phyloP scores from a whole-genome alignment of 2,329 filamentous ascomycete genomes.

The Bimuria novae-zelandiae region DNA sequence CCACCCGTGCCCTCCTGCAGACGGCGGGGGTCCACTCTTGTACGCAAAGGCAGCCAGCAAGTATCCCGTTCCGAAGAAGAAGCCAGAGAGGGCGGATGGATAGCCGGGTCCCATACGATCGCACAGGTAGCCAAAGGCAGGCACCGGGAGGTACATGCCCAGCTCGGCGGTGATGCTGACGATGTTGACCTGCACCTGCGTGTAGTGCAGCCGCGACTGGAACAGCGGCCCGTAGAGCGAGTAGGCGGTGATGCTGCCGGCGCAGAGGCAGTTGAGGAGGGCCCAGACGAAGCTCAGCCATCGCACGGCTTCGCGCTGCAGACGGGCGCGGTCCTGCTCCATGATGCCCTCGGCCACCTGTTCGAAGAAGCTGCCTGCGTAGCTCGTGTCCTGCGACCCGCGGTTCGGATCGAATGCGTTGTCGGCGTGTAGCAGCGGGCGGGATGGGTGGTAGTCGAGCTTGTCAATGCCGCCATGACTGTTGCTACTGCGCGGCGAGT shows the following conservation, averaged over 20 bases:
- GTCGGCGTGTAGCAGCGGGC: slow-evolving; percentile 48
- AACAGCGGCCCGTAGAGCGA: slow-evolving; percentile 92
- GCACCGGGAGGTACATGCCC: slow-evolving; percentile 89
- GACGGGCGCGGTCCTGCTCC: slow-evolving; percentile 59
- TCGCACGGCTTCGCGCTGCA: slow-evolving; percentile 58
- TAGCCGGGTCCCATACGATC: slow-evolving; percentile 83
- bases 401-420: slow-evolving; percentile 34
- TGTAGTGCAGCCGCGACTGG: slow-evolving; percentile 83
- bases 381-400: slow-evolving; percentile 50
- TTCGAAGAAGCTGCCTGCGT: slow-evolving; percentile 61
- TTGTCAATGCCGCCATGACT: slow-evolving; percentile 51
- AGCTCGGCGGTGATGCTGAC: slow-evolving; percentile 86
- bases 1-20: slow-evolving; percentile 61
- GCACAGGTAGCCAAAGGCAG: slow-evolving; percentile 86
- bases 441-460: slow-evolving; percentile 53
- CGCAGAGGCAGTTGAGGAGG: slow-evolving; percentile 71
- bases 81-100: slow-evolving; percentile 71
- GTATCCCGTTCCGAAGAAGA: slow-evolving; percentile 82
- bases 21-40: slow-evolving; percentile 59
- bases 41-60: slow-evolving; percentile 82
- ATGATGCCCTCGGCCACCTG: slow-evolving; percentile 65
- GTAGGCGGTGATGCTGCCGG: slow-evolving; percentile 90
- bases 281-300: slow-evolving; percentile 65
- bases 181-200: slow-evolving; percentile 88
- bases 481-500: slow-evolving; percentile 40